Evolutionary conservation across 306 rosid species (phyloP).

Genomic region (Ammopiptanthus mongolicus): DNA sequence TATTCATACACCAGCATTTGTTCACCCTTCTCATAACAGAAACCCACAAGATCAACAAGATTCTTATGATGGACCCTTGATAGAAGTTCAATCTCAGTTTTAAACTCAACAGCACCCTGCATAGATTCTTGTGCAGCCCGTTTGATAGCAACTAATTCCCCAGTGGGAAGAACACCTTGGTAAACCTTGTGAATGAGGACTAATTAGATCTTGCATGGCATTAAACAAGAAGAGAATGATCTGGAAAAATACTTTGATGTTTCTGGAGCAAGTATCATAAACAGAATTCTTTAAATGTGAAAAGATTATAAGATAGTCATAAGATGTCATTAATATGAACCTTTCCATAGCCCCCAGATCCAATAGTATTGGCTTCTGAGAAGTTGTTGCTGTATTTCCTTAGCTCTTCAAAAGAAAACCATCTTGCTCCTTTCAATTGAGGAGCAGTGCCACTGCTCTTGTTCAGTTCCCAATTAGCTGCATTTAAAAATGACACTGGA

Average conservation of each 20-base stretch:
- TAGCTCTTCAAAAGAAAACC: constrained; percentile 69
- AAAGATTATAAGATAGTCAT: background rate
- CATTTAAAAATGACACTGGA: constrained; percentile 22
- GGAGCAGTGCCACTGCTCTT: constrained; percentile 47
- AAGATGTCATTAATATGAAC: constrained; percentile 26
- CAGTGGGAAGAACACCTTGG: constrained; percentile 49
- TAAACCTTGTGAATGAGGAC: constrained; percentile 46
- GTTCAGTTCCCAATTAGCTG: constrained; percentile 48
- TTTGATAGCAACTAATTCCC: constrained; percentile 71
- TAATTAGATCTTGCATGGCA: constrained; percentile 13
- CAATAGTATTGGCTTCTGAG: constrained; percentile 35
- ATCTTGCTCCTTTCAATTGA: constrained; percentile 60
- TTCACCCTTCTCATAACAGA: constrained; percentile 75
- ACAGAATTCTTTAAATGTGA: background rate
- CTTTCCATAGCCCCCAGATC: constrained; percentile 84
- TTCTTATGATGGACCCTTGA: constrained; percentile 88
- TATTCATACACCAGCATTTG: constrained; percentile 81
- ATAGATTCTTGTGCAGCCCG: constrained; percentile 57
- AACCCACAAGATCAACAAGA: constrained; percentile 72
- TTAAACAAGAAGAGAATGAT: background rate
- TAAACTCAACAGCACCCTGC: constrained; percentile 73
- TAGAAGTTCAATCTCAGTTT: constrained; percentile 82
- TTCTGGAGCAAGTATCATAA: background rate
- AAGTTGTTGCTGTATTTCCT: constrained; percentile 55
- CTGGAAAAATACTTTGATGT: background rate